Base-by-base conservation (phyloP, 2,329 filamentous ascomycete genomes). In the Cordyceps tenuipes region DNA sequence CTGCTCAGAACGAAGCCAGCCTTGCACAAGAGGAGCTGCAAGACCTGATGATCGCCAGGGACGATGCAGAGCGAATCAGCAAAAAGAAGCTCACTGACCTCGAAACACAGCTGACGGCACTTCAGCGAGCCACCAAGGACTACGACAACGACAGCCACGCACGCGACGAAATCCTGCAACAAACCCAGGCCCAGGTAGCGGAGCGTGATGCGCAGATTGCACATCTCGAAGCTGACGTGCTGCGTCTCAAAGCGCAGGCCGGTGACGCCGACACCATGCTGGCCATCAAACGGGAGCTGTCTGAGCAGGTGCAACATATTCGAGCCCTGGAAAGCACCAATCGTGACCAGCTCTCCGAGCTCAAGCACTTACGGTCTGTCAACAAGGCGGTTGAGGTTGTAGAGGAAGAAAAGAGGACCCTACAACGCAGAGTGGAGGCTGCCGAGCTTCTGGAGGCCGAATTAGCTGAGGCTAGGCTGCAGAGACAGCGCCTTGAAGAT, bases 221-320 rank as follows among this genome's bases (percentile, higher is more conserved):
- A 0, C 77, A 84, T 13, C 75, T 97, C 10, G 92, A 97, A 73
- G 86, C 89, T 0, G 90, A 97, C 58, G 84, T 97, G 9, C 75
- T 97, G 57, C 82, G 87, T 36, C 76, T 96, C 5, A 97, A 93
- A 70, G 90, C 92, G 0, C 89, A 94, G 67, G 89, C 89, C 2
- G 91, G 89, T 10, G 93, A 97, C 70, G 85, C 86, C 0, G 92
- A 97, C 65, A 94, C 90, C 0, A 81, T 97, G 68, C 84, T 82
- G 5, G 84, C 97, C 39, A 89, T 99, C 66, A 90, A 93, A 70
- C 84, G 86, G 65, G 92, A 99, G 73, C 80, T 99, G 5, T 87
- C 89, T 0, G 92, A 97, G 64, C 94, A 97, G 69, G 89, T 99
- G 0, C 81, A 85, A n/a, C 91, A 97, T 68, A 96, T 97, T 64